Base-by-base conservation (phyloP, 805 yeast species). In the Candida taoyuanica region DNA sequence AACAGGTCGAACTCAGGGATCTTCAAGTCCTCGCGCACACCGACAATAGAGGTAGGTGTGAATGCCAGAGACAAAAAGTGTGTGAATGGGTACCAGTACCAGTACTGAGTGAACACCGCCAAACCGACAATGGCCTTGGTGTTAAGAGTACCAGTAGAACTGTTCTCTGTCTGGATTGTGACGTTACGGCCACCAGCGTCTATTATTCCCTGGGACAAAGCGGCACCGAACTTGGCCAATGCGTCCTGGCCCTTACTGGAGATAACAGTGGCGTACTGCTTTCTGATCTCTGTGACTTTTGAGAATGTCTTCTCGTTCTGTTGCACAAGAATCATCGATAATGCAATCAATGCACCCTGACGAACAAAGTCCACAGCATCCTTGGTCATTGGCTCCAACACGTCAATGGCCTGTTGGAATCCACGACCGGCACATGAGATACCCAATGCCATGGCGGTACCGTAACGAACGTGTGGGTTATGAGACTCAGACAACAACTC, bases 121-220 rank as follows among this genome's bases (percentile, higher is more conserved):
- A 93, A 67, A 28, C 98, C 98, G 40, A 89, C 95, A 53, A 93
- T 81, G 0, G 96, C 93, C 62, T 85, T 84, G 58, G 82, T 79
- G 63, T 93, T 91, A 48, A 93, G 73, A 16, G 95, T 87, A 44
- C 88, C 94, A 29, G 96, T 87, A 50, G 88, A 89, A 17, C 79
- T 55, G 60, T 89, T 86, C 62, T 93, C 97, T 35, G 91, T 70
- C 50, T 84, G 84, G 48, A 93, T 88, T 0, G 98, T 88, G n/a
- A 85, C 95, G 55, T 93, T 93, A 59, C 98, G 79, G 11, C 98
- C 98, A 64, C 98, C 97, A 9, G 98, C 98, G 66, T 93, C 97
- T 59, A 93, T 81, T 47, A 93, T 91, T 62, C 98, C 98, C 67
- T 91, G 97, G 12, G 96, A 91, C 34, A 93, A 67, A 14, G 97